phyloP scores from a whole-genome alignment of 2,329 filamentous ascomycete genomes.

The Fusarium sp. region DNA sequence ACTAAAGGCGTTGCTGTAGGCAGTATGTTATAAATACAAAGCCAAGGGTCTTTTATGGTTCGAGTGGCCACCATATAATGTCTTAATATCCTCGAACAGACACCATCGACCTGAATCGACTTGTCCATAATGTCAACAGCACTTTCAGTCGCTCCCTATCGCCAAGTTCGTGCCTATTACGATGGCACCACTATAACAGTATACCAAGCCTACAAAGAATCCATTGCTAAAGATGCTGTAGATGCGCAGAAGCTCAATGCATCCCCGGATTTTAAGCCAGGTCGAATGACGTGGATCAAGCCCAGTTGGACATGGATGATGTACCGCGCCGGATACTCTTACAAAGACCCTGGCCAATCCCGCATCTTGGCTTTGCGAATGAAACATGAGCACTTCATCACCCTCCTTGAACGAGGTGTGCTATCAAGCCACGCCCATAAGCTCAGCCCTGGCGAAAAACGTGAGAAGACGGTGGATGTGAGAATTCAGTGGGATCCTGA shows the following conservation, averaged over 20 bases:
- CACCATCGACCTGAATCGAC: neutral
- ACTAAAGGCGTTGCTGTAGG: neutral
- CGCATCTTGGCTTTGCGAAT: slow-evolving; percentile 67
- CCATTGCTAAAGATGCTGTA: slow-evolving; percentile 64
- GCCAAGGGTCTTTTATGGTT: neutral
- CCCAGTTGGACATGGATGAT: slow-evolving; percentile 72
- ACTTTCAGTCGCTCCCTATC: slow-evolving; percentile 46
- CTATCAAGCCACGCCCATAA: slow-evolving; percentile 44
- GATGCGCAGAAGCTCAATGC: slow-evolving; percentile 60
- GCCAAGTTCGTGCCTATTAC: slow-evolving; percentile 63
- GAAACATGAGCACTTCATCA: slow-evolving; percentile 59
- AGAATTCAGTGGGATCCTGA: slow-evolving; percentile 74
- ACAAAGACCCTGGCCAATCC: slow-evolving; percentile 63
- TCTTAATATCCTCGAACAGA: neutral
- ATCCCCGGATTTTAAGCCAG: slow-evolving; percentile 60
- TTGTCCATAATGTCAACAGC: slow-evolving; percentile 26
- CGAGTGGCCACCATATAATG: neutral
- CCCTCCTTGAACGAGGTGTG: slow-evolving; percentile 53
- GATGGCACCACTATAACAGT: slow-evolving; percentile 64
- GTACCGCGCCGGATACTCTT: slow-evolving; percentile 68
- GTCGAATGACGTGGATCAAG: slow-evolving; percentile 73
- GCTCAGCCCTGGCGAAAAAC: slow-evolving; percentile 6
- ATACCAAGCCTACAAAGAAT: slow-evolving; percentile 67
- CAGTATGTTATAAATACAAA: neutral
- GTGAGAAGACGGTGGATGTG: slow-evolving; percentile 51